Base-by-base conservation (phyloP, 2,329 filamentous ascomycete species). In the Aspergillus eucalypticola region DNA sequence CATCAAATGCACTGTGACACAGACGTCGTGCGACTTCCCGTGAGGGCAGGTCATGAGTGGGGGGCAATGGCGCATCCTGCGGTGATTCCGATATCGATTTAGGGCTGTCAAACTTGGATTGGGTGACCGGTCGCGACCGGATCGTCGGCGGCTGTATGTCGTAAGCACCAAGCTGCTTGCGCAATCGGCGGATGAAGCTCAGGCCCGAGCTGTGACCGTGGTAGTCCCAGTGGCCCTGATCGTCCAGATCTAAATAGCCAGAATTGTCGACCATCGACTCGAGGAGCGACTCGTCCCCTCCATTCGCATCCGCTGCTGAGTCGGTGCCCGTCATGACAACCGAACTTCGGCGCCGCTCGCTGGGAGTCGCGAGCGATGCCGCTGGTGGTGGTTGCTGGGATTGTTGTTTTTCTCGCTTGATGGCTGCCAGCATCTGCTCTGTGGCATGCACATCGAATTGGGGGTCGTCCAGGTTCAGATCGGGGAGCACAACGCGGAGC, bases 251-350 rank as follows among this genome's bases (percentile, higher is more conserved):
- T 17, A 99, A 83, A 72, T 93, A 90, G 38, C 94, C 95, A 2
- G 94, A 92, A 44, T 91, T 91, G 72, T 94, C 90, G 60, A 98
- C 92, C 94, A 99, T 98, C 27, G 93, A 96, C 71, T 94, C 88
- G 25, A 99, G 81, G 65, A 94, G 86, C 10, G 86, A 86, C 66
- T 94, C 91, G 48, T 88, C 83, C 29, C 83, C 83, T 49, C 79
- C 76, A 53, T 76, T 69, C 8, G 75, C 71, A 51, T 72, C 74
- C 4, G 71, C 67, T 15, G 70, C 66, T 11, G 65, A 44, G 32
- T 67, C 66, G 21, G 66, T 13, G 17, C 41, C 55, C 8, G 59
- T 61, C 35, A 50, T 27, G 46, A 27, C 46, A n/a, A 50, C 25
- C 8, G 46, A 50, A 7, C 46, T 50, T 17, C 46, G 69, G 67